A percentile compares a stretch with the other conserved stretches of the same genome.
Evolutionary conservation across 2,329 filamentous ascomycete genomes (phyloP).

Genomic region (Alternaria consortialis): DNA sequence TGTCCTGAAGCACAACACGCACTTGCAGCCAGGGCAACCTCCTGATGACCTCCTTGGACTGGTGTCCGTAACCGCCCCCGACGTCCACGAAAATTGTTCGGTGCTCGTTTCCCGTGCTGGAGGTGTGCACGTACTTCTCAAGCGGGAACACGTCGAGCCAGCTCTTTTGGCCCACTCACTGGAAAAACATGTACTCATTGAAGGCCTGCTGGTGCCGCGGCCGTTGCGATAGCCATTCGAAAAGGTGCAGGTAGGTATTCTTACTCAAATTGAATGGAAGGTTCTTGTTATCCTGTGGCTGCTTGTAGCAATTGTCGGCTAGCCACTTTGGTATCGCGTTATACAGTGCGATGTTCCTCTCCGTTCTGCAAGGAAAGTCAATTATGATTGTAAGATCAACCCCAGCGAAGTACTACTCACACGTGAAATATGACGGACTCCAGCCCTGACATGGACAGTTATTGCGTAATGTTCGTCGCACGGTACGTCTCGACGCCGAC

Average conservation of each 20-base stretch:
- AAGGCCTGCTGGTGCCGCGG: conserved; percentile 12
- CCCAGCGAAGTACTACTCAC: neutral
- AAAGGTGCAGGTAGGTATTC: conserved; percentile 12
- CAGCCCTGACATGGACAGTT: conserved; percentile 8
- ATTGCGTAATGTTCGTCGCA: conserved; percentile 5
- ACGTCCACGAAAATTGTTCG: conserved; percentile 9
- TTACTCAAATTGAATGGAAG: conserved; percentile 10
- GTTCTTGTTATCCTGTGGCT: conserved; percentile 11
- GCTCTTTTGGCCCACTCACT: conserved; percentile 12
- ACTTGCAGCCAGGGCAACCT: conserved; percentile 7
- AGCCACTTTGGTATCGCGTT: conserved; percentile 16
- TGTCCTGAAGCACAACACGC: conserved; percentile 10
- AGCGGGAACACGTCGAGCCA: conserved; percentile 14
- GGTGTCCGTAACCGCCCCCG: conserved; percentile 12
- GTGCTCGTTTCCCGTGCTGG: neutral
- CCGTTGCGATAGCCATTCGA: conserved; percentile 14
- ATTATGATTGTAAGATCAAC: too few species aligned
- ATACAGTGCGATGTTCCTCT: conserved; percentile 11
- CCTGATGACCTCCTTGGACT: conserved; percentile 8
- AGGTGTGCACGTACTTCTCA: conserved; percentile 1
- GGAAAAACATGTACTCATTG: conserved; percentile 18
- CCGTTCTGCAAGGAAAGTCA: conserved; percentile 2
- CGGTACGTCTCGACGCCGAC: conserved; percentile 8
- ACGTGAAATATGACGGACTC: conserved; percentile 13
- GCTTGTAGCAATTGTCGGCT: conserved; percentile 10